Evolutionary conservation across 331 rosid genomes (phyloP).

Genomic region (Rosa hybrid): DNA sequence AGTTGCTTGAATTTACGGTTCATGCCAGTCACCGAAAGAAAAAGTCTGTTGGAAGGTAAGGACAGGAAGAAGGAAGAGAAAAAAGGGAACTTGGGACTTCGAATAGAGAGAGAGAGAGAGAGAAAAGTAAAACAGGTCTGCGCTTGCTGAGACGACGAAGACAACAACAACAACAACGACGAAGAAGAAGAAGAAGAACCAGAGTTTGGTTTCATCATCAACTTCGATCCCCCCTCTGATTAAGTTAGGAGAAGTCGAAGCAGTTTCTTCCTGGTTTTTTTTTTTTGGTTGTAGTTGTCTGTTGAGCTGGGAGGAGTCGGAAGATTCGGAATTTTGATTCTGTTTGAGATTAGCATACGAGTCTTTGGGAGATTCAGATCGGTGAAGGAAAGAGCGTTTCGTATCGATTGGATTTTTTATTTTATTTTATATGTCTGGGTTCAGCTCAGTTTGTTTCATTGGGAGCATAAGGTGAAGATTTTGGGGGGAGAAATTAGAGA

Average conservation of each 20-base stretch:
- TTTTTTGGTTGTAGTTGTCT: not conserved
- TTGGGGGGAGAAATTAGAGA: not conserved
- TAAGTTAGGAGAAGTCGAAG: not conserved
- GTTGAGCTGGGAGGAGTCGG: not conserved
- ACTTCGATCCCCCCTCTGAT: not conserved
- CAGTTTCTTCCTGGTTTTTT: not conserved
- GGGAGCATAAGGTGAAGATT: not conserved
- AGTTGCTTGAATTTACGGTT: constrained; percentile 37
- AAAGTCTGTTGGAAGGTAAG: constrained; percentile 23
- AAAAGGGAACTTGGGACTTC: not conserved
- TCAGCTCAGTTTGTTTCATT: not conserved
- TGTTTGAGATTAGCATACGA: not conserved
- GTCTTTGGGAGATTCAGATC: not conserved
- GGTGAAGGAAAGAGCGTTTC: not conserved
- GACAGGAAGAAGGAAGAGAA: constrained; percentile 10
- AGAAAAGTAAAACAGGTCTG: not conserved
- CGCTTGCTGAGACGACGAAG: not conserved
- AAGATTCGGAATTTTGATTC: not conserved
- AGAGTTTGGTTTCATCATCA: not conserved
- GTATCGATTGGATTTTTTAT: not conserved
- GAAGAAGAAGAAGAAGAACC: not conserved
- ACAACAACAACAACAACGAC: not conserved
- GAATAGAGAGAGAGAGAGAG: not conserved
- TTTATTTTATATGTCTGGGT: not conserved
- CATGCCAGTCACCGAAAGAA: constrained; percentile 34